Percentiles rank a stretch among this genome's conserved stretches.
Conservation (phyloP, 2,329 filamentous ascomycete species). For the Fusarium sterilihyphosum region DNA sequence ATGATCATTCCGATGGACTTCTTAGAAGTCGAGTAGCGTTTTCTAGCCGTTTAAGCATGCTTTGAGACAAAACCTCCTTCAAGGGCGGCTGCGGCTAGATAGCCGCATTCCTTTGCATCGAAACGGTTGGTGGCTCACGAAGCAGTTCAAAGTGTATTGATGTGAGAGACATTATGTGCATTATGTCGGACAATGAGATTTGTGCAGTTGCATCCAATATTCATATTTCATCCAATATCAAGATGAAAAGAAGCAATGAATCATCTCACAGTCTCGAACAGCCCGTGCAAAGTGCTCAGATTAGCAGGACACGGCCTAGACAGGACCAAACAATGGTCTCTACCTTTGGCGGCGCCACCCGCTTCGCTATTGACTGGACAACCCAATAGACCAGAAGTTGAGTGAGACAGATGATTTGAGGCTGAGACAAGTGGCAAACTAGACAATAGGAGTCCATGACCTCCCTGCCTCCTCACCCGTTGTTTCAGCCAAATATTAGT, state of each 20-base stretch:
- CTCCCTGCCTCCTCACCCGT: background rate
- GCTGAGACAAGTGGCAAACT: background rate
- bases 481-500: slow-evolving; percentile 12
- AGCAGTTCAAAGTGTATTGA: background rate
- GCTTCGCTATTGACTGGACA: slow-evolving; percentile 3
- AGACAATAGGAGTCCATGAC: background rate
- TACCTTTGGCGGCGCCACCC: slow-evolving; percentile 12
- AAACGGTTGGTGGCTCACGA: background rate
- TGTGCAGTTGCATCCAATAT: background rate
- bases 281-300: background rate
- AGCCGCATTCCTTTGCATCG: background rate
- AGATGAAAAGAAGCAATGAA: background rate
- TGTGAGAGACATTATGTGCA: background rate
- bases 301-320: background rate
- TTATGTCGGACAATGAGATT: background rate
- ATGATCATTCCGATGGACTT: background rate
- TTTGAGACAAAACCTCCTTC: background rate
- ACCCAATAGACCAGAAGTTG: background rate
- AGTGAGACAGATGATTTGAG: background rate
- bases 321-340: slow-evolving; percentile 2
- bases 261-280: background rate
- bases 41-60: background rate
- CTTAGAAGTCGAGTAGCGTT: background rate
- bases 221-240: background rate
- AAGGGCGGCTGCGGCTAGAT: background rate